Evolutionary conservation across 75 land plant species (phyloP).

Genomic region (Pinus taeda): DNA sequence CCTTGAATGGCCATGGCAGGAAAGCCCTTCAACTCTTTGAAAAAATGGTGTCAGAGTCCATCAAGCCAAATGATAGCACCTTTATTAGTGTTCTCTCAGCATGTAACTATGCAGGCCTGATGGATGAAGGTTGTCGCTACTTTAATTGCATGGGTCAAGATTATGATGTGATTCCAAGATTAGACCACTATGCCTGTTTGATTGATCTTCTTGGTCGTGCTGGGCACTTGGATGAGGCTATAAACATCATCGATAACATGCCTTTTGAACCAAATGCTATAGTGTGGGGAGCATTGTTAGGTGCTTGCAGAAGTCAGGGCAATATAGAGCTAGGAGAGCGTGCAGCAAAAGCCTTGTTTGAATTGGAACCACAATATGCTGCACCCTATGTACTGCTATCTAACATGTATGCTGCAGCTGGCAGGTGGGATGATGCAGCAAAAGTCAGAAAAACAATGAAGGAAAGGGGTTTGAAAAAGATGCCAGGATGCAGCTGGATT

Average conservation of each 20-base stretch:
- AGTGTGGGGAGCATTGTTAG: background rate
- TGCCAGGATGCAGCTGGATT: constrained; percentile 4
- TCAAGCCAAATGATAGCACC: background rate
- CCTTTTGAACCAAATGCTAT: background rate
- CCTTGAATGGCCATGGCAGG: constrained; percentile 20
- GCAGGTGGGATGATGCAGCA: background rate
- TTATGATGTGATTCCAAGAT: background rate
- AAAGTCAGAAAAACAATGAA: background rate
- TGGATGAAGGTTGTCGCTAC: background rate
- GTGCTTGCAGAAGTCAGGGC: background rate
- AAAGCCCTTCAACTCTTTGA: constrained; percentile 24
- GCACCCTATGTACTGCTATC: background rate
- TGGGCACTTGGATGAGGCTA: background rate
- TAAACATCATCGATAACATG: background rate
- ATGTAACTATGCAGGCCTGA: background rate
- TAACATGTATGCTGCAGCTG: background rate
- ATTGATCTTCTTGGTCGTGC: constrained; percentile 2
- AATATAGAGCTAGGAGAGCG: background rate
- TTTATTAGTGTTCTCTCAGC: constrained; percentile 1
- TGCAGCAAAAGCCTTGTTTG: background rate
- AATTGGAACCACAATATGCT: background rate
- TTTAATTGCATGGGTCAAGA: background rate
- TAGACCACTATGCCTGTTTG: constrained; percentile 1
- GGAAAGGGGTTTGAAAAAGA: background rate
- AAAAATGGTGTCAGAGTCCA: constrained; percentile 17